phyloP scores from a whole-genome alignment of 148 eudicot species.

The Dysphania ambrosioides region DNA sequence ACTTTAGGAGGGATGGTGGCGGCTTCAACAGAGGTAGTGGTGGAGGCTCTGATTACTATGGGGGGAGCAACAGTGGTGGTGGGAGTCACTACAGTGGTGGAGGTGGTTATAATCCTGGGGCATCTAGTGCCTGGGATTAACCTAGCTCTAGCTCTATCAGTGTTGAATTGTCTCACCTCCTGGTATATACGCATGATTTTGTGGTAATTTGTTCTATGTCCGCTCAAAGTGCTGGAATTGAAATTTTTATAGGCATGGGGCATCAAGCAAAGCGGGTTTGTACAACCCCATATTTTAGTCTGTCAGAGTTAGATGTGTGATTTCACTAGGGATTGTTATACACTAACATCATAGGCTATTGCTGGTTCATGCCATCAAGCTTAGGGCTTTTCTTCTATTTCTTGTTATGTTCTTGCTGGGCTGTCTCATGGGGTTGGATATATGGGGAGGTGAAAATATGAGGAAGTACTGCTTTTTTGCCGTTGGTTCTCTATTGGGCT shows the following conservation, averaged over 20 bases:
- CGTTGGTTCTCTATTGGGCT: slow-evolving; percentile 24
- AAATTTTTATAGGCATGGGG: slow-evolving; percentile 26
- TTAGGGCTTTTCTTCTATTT: slow-evolving; percentile 25
- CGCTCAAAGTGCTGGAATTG: slow-evolving; percentile 25
- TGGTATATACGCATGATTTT: slow-evolving; percentile 39
- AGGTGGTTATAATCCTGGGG: slow-evolving; percentile 46
- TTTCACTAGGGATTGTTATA: slow-evolving; percentile 34
- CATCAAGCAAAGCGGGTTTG: slow-evolving; percentile 21
- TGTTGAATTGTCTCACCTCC: slow-evolving; percentile 29
- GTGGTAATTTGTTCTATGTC: slow-evolving; percentile 30
- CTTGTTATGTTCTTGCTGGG: slow-evolving; percentile 27
- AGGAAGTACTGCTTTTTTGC: slow-evolving; percentile 26
- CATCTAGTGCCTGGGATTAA: slow-evolving; percentile 78
- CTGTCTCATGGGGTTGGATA: slow-evolving; percentile 14
- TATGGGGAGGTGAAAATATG: slow-evolving; percentile 36
- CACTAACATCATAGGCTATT: slow-evolving; percentile 32
- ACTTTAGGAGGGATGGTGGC: slow-evolving; percentile 52
- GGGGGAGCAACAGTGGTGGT: slow-evolving; percentile 34
- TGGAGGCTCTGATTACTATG: slow-evolving; percentile 37
- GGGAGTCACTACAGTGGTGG: slow-evolving; percentile 33
- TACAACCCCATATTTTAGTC: slow-evolving; percentile 28
- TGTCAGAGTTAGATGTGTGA: slow-evolving; percentile 33
- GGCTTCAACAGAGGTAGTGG: slow-evolving; percentile 35
- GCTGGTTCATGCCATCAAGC: slow-evolving; percentile 8
- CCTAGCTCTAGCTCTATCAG: neutral